phyloP scores from a whole-genome alignment of 768 basidiomycete species.

The Pleurotus platypus region DNA sequence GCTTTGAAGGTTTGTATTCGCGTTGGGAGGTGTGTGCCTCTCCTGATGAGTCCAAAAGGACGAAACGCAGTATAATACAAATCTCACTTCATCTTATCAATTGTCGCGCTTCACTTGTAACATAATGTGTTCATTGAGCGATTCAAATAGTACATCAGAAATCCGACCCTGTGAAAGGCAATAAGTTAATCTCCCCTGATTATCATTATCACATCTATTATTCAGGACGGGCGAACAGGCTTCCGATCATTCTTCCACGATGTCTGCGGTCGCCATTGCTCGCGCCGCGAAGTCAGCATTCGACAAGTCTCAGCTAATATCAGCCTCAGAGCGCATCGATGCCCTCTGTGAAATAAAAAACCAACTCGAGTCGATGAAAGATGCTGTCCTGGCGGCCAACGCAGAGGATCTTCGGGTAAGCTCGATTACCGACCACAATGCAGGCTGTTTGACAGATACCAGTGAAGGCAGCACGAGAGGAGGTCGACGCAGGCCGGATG shows the following conservation, averaged over 20 bases:
- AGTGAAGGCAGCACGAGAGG: conserved; percentile 64
- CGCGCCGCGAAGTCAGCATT: conserved; percentile 80
- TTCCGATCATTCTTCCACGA: too few species aligned
- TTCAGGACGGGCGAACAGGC: too few species aligned
- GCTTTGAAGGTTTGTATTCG: neutral
- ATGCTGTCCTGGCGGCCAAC: conserved; percentile 78
- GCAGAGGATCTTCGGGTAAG: conserved; percentile 70
- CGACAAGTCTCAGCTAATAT: conserved; percentile 79
- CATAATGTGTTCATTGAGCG: too few species aligned
- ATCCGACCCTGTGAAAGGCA: too few species aligned
- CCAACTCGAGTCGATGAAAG: conserved; percentile 61
- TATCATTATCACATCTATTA: too few species aligned
- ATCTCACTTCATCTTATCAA: too few species aligned
- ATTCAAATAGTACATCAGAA: too few species aligned
- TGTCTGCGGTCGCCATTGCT: conserved; percentile 58
- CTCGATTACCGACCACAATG: conserved; percentile 10
- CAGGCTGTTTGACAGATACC: conserved; percentile 1
- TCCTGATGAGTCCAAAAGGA: neutral
- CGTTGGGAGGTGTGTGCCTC: neutral
- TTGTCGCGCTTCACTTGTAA: too few species aligned
- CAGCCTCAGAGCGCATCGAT: conserved; percentile 58
- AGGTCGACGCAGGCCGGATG: conserved; percentile 83
- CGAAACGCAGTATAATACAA: neutral
- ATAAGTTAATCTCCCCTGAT: too few species aligned
- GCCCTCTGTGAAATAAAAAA: conserved; percentile 70